These are phyloP conservation scores for Adansonia gregorii DNA, from an alignment of 441 rosid species.

Conservation along the genomic window DNA sequence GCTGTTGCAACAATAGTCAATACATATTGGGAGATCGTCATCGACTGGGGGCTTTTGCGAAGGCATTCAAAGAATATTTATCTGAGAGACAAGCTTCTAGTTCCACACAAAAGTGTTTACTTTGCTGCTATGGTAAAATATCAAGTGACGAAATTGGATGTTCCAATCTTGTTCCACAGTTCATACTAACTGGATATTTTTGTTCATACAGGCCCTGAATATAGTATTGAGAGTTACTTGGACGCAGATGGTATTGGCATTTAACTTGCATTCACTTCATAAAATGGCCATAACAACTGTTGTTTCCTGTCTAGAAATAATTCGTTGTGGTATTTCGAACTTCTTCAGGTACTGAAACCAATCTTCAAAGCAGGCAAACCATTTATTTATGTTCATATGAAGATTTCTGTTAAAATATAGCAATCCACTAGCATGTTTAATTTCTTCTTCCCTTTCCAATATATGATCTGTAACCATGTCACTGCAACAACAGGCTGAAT, in stretches of 20 bases:
- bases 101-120: slow-evolving; percentile 65
- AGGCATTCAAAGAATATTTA: slow-evolving; percentile 60
- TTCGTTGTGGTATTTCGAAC: slow-evolving; percentile 72
- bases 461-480: background rate
- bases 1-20: slow-evolving; percentile 51
- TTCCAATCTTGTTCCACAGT: background rate
- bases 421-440: background rate
- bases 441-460: background rate
- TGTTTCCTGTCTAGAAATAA: slow-evolving; percentile 58
- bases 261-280: slow-evolving; percentile 47
- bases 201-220: slow-evolving; percentile 50
- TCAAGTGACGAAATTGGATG: background rate
- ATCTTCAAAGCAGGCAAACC: background rate
- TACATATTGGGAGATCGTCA: slow-evolving; percentile 69
- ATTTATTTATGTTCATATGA: background rate
- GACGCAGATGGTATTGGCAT: slow-evolving; percentile 65
- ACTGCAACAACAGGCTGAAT: background rate
- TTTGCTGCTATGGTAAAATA: slow-evolving; percentile 62
- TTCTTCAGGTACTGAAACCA: slow-evolving; percentile 60
- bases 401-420: background rate
- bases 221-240: slow-evolving; percentile 57
- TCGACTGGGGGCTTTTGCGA: slow-evolving; percentile 78
- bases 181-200: background rate
- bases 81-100: slow-evolving; percentile 62
- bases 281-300: slow-evolving; percentile 46